Evolutionary conservation across 2,329 filamentous ascomycete species (phyloP).

Genomic region (Pochonia chlamydosporia): DNA sequence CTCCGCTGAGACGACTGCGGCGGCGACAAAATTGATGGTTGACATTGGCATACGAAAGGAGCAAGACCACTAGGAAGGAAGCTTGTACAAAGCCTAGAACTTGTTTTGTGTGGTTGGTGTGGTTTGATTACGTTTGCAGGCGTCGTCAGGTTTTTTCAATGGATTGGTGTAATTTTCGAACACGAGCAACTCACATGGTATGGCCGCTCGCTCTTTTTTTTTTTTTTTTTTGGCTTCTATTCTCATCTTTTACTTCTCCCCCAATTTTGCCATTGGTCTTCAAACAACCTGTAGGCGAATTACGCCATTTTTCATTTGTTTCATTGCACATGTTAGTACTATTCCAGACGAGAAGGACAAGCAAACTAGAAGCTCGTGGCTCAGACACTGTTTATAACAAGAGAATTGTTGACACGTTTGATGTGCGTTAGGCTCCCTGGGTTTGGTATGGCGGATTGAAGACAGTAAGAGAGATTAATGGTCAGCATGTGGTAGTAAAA

Average conservation of each 20-base stretch:
- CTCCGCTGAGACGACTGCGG: conserved; percentile 50
- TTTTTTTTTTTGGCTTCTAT: background rate
- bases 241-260: background rate
- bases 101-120: conserved; percentile 1
- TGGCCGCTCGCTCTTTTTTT: background rate
- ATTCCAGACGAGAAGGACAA: too few species aligned
- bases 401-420: too few species aligned
- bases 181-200: background rate
- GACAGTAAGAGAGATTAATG: too few species aligned
- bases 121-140: conserved; percentile 9
- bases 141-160: conserved; percentile 8
- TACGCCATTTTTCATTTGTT: background rate
- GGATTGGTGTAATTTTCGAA: background rate
- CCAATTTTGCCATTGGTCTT: background rate
- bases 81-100: conserved; percentile 3
- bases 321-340: background rate
- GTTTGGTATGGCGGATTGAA: too few species aligned
- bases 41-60: background rate
- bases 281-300: background rate
- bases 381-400: too few species aligned
- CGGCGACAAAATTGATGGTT: background rate
- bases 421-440: too few species aligned
- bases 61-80: background rate
- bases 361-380: too few species aligned
- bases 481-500: too few species aligned